Percentiles rank a stretch among this genome's conserved stretches.
Evolutionary conservation across 305 asterid species (phyloP).

Genomic region (Coffea humblotiana): DNA sequence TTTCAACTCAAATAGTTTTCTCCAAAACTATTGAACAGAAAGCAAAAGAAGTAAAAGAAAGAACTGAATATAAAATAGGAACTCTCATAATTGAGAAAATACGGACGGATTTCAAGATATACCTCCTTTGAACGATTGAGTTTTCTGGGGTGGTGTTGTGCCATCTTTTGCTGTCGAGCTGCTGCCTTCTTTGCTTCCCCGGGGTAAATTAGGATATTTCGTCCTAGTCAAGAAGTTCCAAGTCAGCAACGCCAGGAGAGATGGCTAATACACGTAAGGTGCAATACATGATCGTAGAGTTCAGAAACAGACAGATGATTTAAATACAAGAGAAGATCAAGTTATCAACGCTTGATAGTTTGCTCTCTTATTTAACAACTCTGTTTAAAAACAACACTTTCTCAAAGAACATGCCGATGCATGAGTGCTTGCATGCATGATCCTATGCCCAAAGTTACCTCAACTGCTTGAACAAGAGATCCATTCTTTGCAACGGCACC

Average conservation of each 20-base stretch:
- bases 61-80: neutral
- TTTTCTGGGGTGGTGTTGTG: constrained; percentile 37
- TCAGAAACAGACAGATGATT: neutral
- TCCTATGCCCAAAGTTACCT: constrained; percentile 9
- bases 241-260: neutral
- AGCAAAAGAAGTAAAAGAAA: too few species aligned
- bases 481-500: constrained; percentile 13
- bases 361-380: neutral
- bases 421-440: neutral
- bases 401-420: neutral
- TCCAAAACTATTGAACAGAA: neutral
- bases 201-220: constrained; percentile 36
- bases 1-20: too few species aligned
- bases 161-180: constrained; percentile 44
- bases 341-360: neutral
- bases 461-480: constrained; percentile 19
- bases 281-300: neutral
- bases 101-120: constrained; percentile 6
- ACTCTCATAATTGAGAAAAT: neutral
- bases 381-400: neutral
- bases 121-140: constrained; percentile 68
- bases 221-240: constrained; percentile 29
- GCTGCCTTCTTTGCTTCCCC: constrained; percentile 42
- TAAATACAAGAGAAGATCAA: neutral
- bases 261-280: neutral